Evolutionary conservation across 768 basidiomycete species (phyloP).

Genomic region (Lentinula aciculospora): DNA sequence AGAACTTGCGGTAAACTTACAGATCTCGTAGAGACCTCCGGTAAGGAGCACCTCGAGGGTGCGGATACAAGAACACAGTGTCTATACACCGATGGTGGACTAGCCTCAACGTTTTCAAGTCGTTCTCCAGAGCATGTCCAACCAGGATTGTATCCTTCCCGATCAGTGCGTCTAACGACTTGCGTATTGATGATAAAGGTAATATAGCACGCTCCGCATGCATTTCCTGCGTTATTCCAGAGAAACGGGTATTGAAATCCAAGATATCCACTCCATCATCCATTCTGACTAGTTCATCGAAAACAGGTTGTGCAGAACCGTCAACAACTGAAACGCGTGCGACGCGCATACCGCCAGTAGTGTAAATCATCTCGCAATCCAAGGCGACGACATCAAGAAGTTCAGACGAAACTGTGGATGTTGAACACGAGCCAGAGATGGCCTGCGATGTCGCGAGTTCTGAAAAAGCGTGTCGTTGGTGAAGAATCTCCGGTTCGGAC

Average conservation of each 20-base stretch:
- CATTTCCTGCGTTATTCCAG: slow-evolving; percentile 61
- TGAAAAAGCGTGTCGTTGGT: slow-evolving; percentile 74
- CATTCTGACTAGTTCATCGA: slow-evolving; percentile 81
- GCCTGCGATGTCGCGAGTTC: slow-evolving; percentile 20
- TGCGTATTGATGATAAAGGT: slow-evolving; percentile 60
- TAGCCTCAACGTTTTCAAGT: slow-evolving; percentile 84
- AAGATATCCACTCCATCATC: slow-evolving; percentile 75
- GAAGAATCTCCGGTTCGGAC: slow-evolving; percentile 54
- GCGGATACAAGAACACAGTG: slow-evolving; percentile 84
- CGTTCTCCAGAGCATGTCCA: slow-evolving; percentile 91
- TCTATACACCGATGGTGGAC: slow-evolving; percentile 84
- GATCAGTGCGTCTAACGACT: slow-evolving; percentile 65
- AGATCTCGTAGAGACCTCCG: slow-evolving; percentile 77
- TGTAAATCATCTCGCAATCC: slow-evolving; percentile 97
- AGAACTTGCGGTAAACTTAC: slow-evolving; percentile 32
- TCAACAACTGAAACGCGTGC: slow-evolving; percentile 90
- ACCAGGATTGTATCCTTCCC: slow-evolving; percentile 80
- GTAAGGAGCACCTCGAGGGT: slow-evolving; percentile 66
- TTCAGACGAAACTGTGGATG: slow-evolving; percentile 19
- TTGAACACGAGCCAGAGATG: slow-evolving; percentile 3
- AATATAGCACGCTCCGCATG: slow-evolving; percentile 55
- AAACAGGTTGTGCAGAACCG: slow-evolving; percentile 61
- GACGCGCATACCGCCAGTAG: slow-evolving; percentile 87
- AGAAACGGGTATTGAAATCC: slow-evolving; percentile 93
- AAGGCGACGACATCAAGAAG: slow-evolving; percentile 78